A percentile compares a stretch with the other conserved stretches of the same genome.
These are phyloP conservation scores for Ogataea sp. DNA, from an alignment of 805 yeast genomes.

Conservation along the genomic window DNA sequence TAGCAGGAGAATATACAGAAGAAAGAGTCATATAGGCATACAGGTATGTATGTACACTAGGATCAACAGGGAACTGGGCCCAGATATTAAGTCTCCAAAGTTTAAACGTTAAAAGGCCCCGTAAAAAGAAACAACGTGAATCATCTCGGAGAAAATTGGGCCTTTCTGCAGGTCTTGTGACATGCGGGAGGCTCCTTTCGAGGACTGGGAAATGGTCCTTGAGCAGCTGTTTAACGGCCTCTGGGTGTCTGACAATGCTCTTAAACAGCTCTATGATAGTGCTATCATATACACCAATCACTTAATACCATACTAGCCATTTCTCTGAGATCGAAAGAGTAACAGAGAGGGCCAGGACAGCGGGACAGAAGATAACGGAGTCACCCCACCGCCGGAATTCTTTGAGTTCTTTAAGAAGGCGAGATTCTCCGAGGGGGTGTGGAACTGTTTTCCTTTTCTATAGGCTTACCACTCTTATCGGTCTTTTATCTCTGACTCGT, in stretches of 20 bases:
- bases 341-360: background rate
- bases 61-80: no score
- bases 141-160: slow-evolving; percentile 1
- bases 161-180: background rate
- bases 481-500: no score
- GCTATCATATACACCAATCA: background rate
- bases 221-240: background rate
- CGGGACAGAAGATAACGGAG: background rate
- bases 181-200: background rate
- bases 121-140: background rate
- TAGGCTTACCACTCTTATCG: no score
- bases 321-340: background rate
- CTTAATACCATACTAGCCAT: no score
- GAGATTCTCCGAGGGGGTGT: background rate
- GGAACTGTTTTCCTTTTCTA: no score
- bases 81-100: no score
- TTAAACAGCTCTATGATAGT: background rate
- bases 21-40: no score
- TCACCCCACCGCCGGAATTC: background rate
- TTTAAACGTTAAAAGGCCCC: no score
- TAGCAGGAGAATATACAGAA: background rate
- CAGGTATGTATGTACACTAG: no score
- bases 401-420: background rate
- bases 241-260: background rate
- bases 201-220: no score